Percentiles rank a stretch among this genome's conserved stretches.
These are phyloP conservation scores for Candida methanosorbosa DNA, from an alignment of 805 yeast genomes.

Conservation along the genomic window DNA sequence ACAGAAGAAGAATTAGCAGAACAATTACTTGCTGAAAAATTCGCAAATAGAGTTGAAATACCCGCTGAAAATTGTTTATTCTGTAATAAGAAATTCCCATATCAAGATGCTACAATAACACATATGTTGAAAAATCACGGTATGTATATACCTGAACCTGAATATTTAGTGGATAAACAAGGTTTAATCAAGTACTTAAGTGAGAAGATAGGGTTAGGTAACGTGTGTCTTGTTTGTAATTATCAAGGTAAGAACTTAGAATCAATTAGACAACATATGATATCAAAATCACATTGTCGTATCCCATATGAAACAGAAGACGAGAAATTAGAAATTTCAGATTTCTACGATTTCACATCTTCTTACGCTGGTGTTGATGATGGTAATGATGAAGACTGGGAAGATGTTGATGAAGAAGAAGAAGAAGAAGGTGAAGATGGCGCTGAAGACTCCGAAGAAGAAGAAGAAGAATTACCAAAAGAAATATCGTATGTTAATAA, in stretches of 20 bases:
- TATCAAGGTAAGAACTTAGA: conserved; percentile 81
- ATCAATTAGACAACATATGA: conserved; percentile 85
- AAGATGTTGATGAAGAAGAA: conserved; percentile 19
- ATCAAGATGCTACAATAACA: conserved; percentile 36
- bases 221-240: conserved; percentile 72
- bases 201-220: conserved; percentile 76
- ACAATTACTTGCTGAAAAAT: conserved; percentile 33
- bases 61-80: conserved; percentile 43
- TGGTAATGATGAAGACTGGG: conserved; percentile 27
- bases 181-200: conserved; percentile 74
- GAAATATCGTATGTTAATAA: conserved; percentile 32
- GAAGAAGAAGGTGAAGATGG: conserved; percentile 16
- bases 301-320: conserved; percentile 81
- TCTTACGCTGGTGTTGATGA: conserved; percentile 36
- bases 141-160: conserved; percentile 76
- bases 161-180: conserved; percentile 53
- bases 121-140: conserved; percentile 84
- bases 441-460: conserved; percentile 24
- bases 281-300: conserved; percentile 76
- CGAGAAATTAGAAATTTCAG: conserved; percentile 67
- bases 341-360: conserved; percentile 77
- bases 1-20: conserved; percentile 29
- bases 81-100: conserved; percentile 29
- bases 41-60: conserved; percentile 36
- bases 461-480: conserved; percentile 23